phyloP scores from a whole-genome alignment of 768 basidiomycete species.

The Agaricus bisporus region DNA sequence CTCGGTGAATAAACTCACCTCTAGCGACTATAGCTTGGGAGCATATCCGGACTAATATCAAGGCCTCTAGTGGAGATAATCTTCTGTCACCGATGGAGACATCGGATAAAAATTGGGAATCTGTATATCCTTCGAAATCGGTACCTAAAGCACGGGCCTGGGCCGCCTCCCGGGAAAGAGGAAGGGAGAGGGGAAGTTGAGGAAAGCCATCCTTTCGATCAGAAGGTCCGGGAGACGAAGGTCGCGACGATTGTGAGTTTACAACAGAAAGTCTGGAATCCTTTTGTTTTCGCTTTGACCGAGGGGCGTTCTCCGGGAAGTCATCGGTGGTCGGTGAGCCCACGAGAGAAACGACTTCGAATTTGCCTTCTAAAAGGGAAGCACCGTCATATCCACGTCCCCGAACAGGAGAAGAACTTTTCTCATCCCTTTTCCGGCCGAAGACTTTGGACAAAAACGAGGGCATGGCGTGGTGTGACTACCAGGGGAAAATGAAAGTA shows the following conservation, averaged over 20 bases:
- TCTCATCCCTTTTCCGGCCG: slow-evolving; percentile 62
- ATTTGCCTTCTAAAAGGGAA: slow-evolving; percentile 66
- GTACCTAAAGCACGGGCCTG: slow-evolving; percentile 44
- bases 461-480: slow-evolving; percentile 43
- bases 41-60: slow-evolving; percentile 60
- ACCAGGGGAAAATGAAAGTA: slow-evolving; percentile 11
- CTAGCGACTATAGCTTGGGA: slow-evolving; percentile 58
- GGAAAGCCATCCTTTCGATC: slow-evolving; percentile 38
- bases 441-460: slow-evolving; percentile 77
- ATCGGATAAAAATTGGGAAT: slow-evolving; percentile 44
- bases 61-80: slow-evolving; percentile 57
- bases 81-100: slow-evolving; percentile 49
- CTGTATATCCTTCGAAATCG: slow-evolving; percentile 56
- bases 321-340: slow-evolving; percentile 32
- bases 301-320: slow-evolving; percentile 27
- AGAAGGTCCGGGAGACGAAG: slow-evolving; percentile 27
- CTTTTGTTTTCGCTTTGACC: slow-evolving; percentile 30
- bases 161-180: slow-evolving; percentile 42
- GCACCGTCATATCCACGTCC: slow-evolving; percentile 29
- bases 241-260: slow-evolving; percentile 39
- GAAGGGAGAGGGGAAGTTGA: slow-evolving; percentile 58
- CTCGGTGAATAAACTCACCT: slow-evolving; percentile 36
- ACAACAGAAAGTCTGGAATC: slow-evolving; percentile 45
- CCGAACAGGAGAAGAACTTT: slow-evolving; percentile 26
- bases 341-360: slow-evolving; percentile 59